These are phyloP conservation scores for Silene conica DNA, from an alignment of 148 eudicot genomes.

Conservation along the genomic window DNA sequence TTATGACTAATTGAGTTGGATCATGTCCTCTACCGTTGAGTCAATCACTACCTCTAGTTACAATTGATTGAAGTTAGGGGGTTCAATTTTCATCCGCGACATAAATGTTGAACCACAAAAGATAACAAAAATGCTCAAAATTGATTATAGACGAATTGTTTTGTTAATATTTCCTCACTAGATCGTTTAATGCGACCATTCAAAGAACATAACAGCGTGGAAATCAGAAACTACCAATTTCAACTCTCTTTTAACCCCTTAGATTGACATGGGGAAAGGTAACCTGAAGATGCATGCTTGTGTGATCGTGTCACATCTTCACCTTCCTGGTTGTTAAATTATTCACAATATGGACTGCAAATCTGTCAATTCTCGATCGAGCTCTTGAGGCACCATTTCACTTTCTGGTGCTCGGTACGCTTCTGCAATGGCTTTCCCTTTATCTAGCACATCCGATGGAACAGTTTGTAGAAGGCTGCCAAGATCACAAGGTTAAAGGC, in stretches of 20 bases:
- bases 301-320: not conserved
- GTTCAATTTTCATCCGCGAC: too few relatives aligned
- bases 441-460: constrained; percentile 70
- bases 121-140: too few relatives aligned
- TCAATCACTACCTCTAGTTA: too few relatives aligned
- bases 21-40: too few relatives aligned
- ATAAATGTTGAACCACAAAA: too few relatives aligned
- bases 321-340: not conserved
- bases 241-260: not conserved
- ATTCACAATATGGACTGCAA: constrained; percentile 70
- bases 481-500: not conserved
- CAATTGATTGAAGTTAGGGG: too few relatives aligned
- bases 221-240: too few relatives aligned
- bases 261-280: not conserved
- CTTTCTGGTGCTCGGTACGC: constrained; percentile 61
- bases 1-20: too few relatives aligned
- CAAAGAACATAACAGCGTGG: too few relatives aligned
- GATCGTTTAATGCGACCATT: too few relatives aligned
- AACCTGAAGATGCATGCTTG: not conserved
- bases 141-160: too few relatives aligned
- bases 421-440: constrained; percentile 82
- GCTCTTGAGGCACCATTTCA: constrained; percentile 38
- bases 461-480: constrained; percentile 82
- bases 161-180: too few relatives aligned
- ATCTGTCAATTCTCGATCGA: constrained; percentile 71